These are phyloP conservation scores for Harringtonia lauricola DNA, from an alignment of 2,329 filamentous ascomycete genomes.

Conservation along the genomic window DNA sequence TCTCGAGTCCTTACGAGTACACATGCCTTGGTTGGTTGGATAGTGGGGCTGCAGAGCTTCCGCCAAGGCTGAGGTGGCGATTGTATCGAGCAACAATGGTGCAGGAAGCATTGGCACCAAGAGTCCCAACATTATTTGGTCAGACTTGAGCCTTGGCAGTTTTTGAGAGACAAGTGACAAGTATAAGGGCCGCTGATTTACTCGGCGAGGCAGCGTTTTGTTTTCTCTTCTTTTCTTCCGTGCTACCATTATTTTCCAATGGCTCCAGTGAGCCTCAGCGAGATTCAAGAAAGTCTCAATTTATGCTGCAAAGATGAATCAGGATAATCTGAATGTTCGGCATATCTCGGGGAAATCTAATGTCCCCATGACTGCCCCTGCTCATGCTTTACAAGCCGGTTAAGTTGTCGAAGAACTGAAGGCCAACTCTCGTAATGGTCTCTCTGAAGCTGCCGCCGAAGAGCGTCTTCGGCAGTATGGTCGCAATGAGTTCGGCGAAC, in stretches of 20 bases:
- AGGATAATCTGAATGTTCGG: constrained; percentile 13
- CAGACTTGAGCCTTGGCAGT: not conserved
- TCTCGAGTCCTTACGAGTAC: too few species aligned
- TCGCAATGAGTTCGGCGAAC: constrained; percentile 44
- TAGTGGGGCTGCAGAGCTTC: too few species aligned
- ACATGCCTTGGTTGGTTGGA: too few species aligned
- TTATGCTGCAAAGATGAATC: constrained; percentile 14
- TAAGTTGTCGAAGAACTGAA: constrained; percentile 40
- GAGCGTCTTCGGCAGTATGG: constrained; percentile 40
- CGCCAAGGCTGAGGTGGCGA: not conserved
- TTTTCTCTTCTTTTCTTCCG: not conserved
- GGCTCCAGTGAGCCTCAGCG: not conserved
- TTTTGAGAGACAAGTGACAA: not conserved
- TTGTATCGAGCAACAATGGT: not conserved
- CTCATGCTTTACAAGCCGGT: constrained; percentile 47
- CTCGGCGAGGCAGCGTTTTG: not conserved
- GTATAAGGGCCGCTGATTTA: not conserved
- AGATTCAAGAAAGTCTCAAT: not conserved
- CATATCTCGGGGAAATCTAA: constrained; percentile 32
- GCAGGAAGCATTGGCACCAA: not conserved
- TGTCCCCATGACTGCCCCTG: constrained; percentile 45
- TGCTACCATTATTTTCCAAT: not conserved
- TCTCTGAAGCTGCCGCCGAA: constrained; percentile 36
- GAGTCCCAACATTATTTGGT: not conserved
- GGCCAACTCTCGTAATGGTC: constrained; percentile 40